Evolutionary conservation across 1,284 basidiomycete genomes (phyloP).

Genomic region (Moniliella sp.): DNA sequence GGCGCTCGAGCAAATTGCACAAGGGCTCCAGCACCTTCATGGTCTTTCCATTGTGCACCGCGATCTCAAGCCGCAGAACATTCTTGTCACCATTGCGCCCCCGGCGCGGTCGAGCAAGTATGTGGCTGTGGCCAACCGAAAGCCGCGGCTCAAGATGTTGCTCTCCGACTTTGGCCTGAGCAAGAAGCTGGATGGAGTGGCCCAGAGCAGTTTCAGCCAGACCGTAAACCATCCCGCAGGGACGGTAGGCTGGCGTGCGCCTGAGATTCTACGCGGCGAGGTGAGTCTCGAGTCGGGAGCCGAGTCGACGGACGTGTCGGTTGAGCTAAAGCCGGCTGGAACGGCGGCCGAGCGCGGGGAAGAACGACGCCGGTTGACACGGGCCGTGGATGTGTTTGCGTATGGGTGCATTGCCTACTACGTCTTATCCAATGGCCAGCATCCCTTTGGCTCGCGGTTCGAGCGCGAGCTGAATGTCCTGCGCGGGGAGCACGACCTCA

Average conservation of each 20-base stretch:
- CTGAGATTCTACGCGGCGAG: conserved; percentile 27
- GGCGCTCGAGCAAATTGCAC: conserved; percentile 65
- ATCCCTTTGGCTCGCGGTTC: conserved; percentile 27
- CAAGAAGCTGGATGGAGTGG: conserved; percentile 25
- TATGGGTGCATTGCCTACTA: conserved; percentile 30
- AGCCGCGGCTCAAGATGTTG: conserved; percentile 25
- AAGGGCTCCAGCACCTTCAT: conserved; percentile 76
- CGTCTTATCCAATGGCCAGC: conserved; percentile 24
- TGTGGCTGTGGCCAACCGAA: too few relatives aligned
- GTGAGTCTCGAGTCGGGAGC: conserved; percentile 15
- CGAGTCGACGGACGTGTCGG: conserved; percentile 8
- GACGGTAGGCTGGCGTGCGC: conserved; percentile 30
- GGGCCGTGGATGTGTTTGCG: conserved; percentile 31
- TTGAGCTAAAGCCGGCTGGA: conserved; percentile 2
- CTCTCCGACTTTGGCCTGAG: conserved; percentile 32
- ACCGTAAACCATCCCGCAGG: conserved; percentile 28
- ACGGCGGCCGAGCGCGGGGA: too few relatives aligned
- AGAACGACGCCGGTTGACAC: conserved; percentile 15
- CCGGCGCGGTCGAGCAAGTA: too few relatives aligned
- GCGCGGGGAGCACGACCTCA: conserved; percentile 12
- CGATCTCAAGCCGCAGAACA: conserved; percentile 96
- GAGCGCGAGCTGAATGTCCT: conserved; percentile 33
- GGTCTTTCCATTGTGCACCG: conserved; percentile 86
- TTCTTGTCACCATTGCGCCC: conserved; percentile 46
- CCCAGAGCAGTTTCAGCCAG: conserved; percentile 28